Evolutionary conservation across 202 grass and related monocot genomes (phyloP), one percentile per base, ranked within the genome.

Genomic region (Setaria italica): DNA sequence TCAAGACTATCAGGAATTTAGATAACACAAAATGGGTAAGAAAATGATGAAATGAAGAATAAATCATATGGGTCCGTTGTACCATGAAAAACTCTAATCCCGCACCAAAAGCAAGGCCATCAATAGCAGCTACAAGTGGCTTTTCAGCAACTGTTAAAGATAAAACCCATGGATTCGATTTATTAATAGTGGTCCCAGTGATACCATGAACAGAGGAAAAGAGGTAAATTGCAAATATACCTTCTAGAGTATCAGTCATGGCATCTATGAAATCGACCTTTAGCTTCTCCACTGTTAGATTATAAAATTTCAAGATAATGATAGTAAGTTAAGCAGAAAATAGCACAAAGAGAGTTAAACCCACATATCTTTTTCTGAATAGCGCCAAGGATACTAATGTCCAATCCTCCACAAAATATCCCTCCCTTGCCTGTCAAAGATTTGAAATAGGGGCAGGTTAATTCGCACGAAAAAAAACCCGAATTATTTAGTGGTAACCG

Each of bases 71-170:
- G 55, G 55, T 57, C 19, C 7, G 20, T 57, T 57, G 55, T 91
- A 98, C 95, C 95, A 94, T 95, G 77, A 86, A 84, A 89, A 93
- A 16, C 89, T 98, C 88, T 77, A 95, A 83, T 51, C 93, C 95
- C 74, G 89, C 95, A 62, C 95, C 95, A 80, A 98, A 84, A 90
- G 89, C 89, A 67, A 90, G 69, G 51, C 95, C 93, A 89, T 95
- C 89, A 77, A 98, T 95, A 81, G 95, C 89, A 80, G 95, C 91
- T 47, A 95, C 93, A 14, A 91, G 92, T 86, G 95, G 95, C 55
- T 98, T 98, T 77, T 62, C 83, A 11, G 95, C 95, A 77, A 78
- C 91, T 95, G 79, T 25, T 29, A n/a, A n/a, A 57, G 19, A 57
- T n/a, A 57, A 57, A 56, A 57, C 19, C 7, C 55, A 57, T 57